These are phyloP conservation scores for Escallonia rubra DNA, from an alignment of 129 eudicot genomes.

Conservation along the genomic window DNA sequence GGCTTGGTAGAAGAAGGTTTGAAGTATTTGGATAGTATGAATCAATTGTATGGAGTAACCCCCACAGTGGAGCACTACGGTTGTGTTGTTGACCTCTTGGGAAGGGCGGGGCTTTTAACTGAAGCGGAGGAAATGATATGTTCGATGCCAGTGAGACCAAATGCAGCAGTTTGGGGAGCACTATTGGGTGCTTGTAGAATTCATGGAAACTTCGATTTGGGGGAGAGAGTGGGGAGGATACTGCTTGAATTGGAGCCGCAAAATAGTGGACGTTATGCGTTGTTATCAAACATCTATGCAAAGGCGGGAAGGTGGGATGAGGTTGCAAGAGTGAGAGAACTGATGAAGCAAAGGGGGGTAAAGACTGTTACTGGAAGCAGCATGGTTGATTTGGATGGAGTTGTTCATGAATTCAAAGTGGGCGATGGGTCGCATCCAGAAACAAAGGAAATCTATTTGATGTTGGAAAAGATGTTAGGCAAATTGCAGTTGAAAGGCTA, in stretches of 20 bases:
- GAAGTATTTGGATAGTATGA: slow-evolving; percentile 36
- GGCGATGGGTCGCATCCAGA: slow-evolving; percentile 53
- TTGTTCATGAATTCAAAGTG: slow-evolving; percentile 50
- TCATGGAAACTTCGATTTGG: slow-evolving; percentile 41
- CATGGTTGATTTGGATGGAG: slow-evolving; percentile 38
- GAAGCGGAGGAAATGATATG: slow-evolving; percentile 50
- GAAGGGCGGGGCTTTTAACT: slow-evolving; percentile 38
- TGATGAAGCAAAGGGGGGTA: slow-evolving; percentile 52
- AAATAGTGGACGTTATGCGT: slow-evolving; percentile 49
- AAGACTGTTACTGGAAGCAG: slow-evolving; percentile 47
- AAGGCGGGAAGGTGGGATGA: slow-evolving; percentile 62
- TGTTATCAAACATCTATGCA: slow-evolving; percentile 62
- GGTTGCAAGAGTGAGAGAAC: slow-evolving; percentile 26
- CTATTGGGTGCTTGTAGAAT: slow-evolving; percentile 55
- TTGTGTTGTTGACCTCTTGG: slow-evolving; percentile 54
- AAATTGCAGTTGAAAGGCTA: slow-evolving; percentile 27
- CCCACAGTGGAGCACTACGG: slow-evolving; percentile 57
- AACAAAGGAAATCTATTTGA: slow-evolving; percentile 25
- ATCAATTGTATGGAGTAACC: slow-evolving; percentile 23
- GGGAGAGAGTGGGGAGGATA: slow-evolving; percentile 42
- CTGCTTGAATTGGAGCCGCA: slow-evolving; percentile 51
- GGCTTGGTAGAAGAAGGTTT: slow-evolving; percentile 53
- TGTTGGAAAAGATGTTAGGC: neutral
- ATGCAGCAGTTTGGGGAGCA: slow-evolving; percentile 55
- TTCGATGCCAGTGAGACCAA: slow-evolving; percentile 50